Conservation (phyloP, 768 basidiomycete species). For the Mycena sanguinolenta region DNA sequence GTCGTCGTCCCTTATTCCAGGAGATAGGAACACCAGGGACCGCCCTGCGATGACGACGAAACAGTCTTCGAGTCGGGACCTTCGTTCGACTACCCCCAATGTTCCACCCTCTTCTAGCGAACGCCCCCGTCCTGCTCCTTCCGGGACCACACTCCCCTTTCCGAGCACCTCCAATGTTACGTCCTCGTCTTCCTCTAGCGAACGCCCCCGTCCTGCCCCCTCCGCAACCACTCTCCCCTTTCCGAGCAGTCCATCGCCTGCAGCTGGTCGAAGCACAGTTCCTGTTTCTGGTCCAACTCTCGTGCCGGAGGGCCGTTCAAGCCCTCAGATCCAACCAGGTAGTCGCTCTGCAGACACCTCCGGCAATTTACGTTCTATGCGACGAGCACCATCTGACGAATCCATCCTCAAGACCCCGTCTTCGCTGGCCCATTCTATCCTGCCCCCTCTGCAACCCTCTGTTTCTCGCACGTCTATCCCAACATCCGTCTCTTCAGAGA, state of each 20-base stretch:
- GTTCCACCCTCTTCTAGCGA: background rate
- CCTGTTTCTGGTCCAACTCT: background rate
- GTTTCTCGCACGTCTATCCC: slow-evolving; percentile 55
- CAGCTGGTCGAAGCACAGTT: background rate
- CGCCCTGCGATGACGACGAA: slow-evolving; percentile 1
- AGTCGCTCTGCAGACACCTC: slow-evolving; percentile 17
- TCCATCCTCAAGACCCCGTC: slow-evolving; percentile 74
- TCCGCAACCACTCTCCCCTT: background rate
- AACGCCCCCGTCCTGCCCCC: no score
- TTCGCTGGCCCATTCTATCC: slow-evolving; percentile 67
- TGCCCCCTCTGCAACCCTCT: slow-evolving; percentile 42
- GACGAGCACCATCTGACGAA: slow-evolving; percentile 60
- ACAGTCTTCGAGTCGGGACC: background rate
- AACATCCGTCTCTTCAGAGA: slow-evolving; percentile 53
- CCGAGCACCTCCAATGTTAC: slow-evolving; percentile 3
- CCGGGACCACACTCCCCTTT: slow-evolving; percentile 1
- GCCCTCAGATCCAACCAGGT: slow-evolving; percentile 1
- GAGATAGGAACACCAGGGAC: slow-evolving; percentile 7
- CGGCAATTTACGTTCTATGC: slow-evolving; percentile 36
- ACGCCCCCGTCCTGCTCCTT: slow-evolving; percentile 8
- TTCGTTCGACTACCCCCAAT: background rate
- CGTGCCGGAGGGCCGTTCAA: background rate
- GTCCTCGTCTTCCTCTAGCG: no score
- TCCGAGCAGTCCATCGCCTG: slow-evolving; percentile 3
- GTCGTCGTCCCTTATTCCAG: background rate